Base-by-base conservation (phyloP, 2,329 filamentous ascomycete genomes). In the Penicillium sp. region DNA sequence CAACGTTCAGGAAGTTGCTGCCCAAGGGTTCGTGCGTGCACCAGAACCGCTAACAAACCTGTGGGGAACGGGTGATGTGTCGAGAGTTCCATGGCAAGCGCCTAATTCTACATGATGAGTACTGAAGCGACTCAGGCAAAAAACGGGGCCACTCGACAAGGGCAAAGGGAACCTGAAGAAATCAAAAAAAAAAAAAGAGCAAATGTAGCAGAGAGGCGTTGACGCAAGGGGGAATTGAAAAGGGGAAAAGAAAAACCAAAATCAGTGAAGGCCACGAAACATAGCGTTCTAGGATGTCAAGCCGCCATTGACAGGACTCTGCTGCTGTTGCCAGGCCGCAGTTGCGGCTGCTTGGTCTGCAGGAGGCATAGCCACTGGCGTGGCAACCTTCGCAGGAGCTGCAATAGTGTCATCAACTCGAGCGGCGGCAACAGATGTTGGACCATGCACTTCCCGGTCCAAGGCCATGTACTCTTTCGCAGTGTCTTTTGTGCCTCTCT, bases 391-490 rank as follows among this genome's bases (percentile, higher is more conserved):
- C 5, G 52, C 48, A 11, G 57, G 46, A 27, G 53, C 50, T 7
- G 48, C 40, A 39, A 39, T 44, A 43, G 43, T 45, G n/a, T 59
- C 63, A 13, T 61, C 59, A 11, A 61, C 65, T 49, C 67, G 64
- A 38, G 60, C 55, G 34, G 61, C 52, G 27, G 65, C 53, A 25
- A 74, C 70, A 5, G 71, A 74, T 3, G 61, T 55, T 4, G 73
- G 71, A 1, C 93, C 93, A 66, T 94, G 93, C 50, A 96, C 81
- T 66, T 95, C 87, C 38, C 84, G 81, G 65, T 98, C 91, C 33
- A 97, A 74, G 50, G 78, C 74, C 63, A 96, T 76, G 66, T 90
- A 95, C 59, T 90, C 85, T 69, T 90, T 88, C 73, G 94, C 91
- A 2, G 88, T 81, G 29, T 90, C 82, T 66, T 90, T 87, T 51